phyloP scores from a whole-genome alignment of 2,329 filamentous ascomycete species.

The Fusarium sp. region DNA sequence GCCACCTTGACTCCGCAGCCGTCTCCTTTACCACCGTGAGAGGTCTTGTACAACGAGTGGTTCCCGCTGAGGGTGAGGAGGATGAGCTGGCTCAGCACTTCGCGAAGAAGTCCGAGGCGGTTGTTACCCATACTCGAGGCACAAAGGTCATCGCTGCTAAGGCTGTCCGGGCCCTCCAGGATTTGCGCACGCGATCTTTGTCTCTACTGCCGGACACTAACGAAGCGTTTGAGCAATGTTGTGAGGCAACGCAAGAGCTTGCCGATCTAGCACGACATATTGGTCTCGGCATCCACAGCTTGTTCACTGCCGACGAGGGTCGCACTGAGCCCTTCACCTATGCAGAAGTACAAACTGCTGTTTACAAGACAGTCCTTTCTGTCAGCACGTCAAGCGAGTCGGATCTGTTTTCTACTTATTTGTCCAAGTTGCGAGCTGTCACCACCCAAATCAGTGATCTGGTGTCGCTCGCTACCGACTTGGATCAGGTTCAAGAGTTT shows the following conservation, averaged over 20 bases:
- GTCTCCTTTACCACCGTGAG: conserved; percentile 71
- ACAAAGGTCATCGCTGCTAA: conserved; percentile 86
- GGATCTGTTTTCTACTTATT: conserved; percentile 75
- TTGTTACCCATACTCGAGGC: conserved; percentile 80
- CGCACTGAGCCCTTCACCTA: conserved; percentile 73
- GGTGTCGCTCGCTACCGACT: conserved; percentile 72
- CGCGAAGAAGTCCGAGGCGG: conserved; percentile 73
- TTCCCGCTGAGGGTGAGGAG: conserved; percentile 61
- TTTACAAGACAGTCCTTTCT: conserved; percentile 61
- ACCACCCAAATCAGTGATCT: conserved; percentile 74
- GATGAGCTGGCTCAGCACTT: conserved; percentile 75
- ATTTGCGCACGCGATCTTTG: conserved; percentile 78
- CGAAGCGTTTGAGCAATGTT: conserved; percentile 75
- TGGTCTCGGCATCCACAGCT: conserved; percentile 70
- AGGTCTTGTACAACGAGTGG: conserved; percentile 71
- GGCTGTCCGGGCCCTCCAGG: conserved; percentile 77
- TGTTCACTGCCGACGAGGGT: conserved; percentile 75
- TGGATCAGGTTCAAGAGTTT: conserved; percentile 80
- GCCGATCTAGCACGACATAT: conserved; percentile 72
- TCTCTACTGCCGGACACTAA: conserved; percentile 74
- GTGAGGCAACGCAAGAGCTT: conserved; percentile 70
- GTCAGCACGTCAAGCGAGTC: conserved; percentile 67
- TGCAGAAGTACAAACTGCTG: conserved; percentile 70
- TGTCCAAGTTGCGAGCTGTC: conserved; percentile 71
- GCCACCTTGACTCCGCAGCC: conserved; percentile 81